Conservation (phyloP, 192 early-diverging fungal species). For the Hyaloraphidium curvatum region DNA sequence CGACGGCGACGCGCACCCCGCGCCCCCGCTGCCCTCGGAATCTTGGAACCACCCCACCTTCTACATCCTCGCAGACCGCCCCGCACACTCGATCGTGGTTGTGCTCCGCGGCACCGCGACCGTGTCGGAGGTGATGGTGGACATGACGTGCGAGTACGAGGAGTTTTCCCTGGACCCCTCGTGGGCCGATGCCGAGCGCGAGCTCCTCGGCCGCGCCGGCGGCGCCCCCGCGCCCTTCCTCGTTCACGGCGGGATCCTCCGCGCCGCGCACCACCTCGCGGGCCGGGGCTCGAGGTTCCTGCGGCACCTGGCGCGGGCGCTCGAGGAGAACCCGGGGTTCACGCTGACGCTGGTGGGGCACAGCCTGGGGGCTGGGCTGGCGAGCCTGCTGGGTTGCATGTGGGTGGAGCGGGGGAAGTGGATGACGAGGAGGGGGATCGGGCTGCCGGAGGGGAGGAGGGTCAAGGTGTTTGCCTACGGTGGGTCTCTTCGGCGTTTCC, state of each 20-base stretch:
- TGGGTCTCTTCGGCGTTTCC: too few relatives aligned
- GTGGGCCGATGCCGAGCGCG: too few relatives aligned
- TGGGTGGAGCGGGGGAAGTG: conserved; percentile 20
- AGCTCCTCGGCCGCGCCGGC: conserved; percentile 17
- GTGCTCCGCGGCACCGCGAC: conserved; percentile 29
- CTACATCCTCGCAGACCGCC: conserved; percentile 23
- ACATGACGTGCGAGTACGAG: conserved; percentile 25
- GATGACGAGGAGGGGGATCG: conserved; percentile 14
- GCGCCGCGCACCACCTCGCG: conserved; percentile 19
- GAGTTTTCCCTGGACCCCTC: too few relatives aligned
- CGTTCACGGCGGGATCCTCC: conserved; percentile 24
- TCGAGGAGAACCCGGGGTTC: conserved; percentile 19
- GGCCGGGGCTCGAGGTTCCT: conserved; percentile 18
- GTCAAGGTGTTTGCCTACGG: conserved; percentile 24
- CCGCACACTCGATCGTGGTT: conserved; percentile 20
- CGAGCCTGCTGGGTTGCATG: conserved; percentile 20
- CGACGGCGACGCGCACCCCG: too few relatives aligned
- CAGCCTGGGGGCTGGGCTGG: conserved; percentile 29
- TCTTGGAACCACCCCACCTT: too few relatives aligned
- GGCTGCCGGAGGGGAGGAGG: conserved; percentile 19
- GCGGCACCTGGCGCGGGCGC: conserved; percentile 20
- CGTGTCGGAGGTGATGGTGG: conserved; percentile 24
- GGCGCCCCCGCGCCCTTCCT: conserved; percentile 8
- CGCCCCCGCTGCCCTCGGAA: too few relatives aligned
- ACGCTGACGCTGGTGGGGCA: conserved; percentile 25